These are phyloP conservation scores for Rhynchospora breviuscula DNA, from an alignment of 176 grass and related monocot genomes.

Conservation along the genomic window DNA sequence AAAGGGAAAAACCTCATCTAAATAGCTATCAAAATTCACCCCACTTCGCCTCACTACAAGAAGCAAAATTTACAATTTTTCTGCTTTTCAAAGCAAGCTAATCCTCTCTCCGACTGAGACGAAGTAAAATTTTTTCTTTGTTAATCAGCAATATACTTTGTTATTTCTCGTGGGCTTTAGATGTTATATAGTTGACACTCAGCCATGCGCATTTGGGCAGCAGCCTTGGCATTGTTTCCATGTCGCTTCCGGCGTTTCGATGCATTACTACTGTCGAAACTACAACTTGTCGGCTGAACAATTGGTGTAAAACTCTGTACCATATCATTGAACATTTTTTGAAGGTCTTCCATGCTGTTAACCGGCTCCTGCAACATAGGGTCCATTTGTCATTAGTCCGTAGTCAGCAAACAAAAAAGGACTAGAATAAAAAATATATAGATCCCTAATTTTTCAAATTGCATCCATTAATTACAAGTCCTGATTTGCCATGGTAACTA, in stretches of 20 bases:
- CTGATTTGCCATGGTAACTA: not conserved
- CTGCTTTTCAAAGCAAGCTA: not conserved
- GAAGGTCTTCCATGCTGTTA: conserved; percentile 59
- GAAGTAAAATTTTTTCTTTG: not conserved
- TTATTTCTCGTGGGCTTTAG: too few relatives aligned
- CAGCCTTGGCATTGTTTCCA: not conserved
- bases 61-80: not conserved
- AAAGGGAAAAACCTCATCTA: not conserved
- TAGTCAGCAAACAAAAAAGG: not conserved
- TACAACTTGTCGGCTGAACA: not conserved
- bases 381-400: not conserved
- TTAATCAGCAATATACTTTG: too few relatives aligned
- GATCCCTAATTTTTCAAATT: not conserved
- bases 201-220: not conserved
- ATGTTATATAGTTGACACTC: too few relatives aligned
- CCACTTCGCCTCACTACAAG: not conserved
- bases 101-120: not conserved
- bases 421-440: too few relatives aligned
- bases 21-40: not conserved
- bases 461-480: too few relatives aligned
- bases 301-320: conserved; percentile 34
- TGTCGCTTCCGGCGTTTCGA: not conserved
- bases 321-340: conserved; percentile 64
- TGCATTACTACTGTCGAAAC: not conserved
- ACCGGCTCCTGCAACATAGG: conserved; percentile 33